Evolutionary conservation across 352 stramenopile genomes (phyloP).

Genomic region (Pseudoperonospora humuli): DNA sequence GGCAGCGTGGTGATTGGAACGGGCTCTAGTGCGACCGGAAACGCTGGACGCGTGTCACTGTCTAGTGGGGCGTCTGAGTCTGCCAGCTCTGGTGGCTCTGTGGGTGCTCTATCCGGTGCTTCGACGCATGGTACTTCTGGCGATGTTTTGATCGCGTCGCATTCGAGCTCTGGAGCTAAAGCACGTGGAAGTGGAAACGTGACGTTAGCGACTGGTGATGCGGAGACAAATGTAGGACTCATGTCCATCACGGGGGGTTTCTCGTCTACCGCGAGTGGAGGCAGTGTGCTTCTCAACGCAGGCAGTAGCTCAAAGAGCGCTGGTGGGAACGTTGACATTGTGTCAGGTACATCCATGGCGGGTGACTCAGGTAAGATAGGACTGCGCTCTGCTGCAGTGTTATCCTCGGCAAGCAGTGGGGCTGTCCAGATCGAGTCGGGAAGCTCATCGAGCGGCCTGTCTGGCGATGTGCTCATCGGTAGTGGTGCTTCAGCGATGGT

Average conservation of each 20-base stretch:
- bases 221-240: conserved; percentile 14
- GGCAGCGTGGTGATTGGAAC: conserved; percentile 9
- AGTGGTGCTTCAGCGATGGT: conserved; percentile 12
- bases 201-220: conserved; percentile 14
- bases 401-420: conserved; percentile 12
- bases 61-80: conserved; percentile 7
- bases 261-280: conserved; percentile 12
- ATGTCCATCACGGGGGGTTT: conserved; percentile 15
- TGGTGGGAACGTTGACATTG: conserved; percentile 16
- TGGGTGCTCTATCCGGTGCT: conserved; percentile 8
- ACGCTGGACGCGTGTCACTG: conserved; percentile 14
- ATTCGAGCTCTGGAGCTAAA: conserved; percentile 6
- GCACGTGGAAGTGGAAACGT: conserved; percentile 15
- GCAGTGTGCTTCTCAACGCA: conserved; percentile 8
- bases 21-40: conserved; percentile 10
- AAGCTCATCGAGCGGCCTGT: conserved; percentile 6
- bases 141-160: conserved; percentile 10
- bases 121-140: conserved; percentile 7
- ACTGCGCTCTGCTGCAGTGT: conserved; percentile 13
- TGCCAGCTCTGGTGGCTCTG: conserved; percentile 10
- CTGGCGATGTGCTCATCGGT: conserved; percentile 9
- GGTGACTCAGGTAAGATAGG: conserved; percentile 10
- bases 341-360: conserved; percentile 12
- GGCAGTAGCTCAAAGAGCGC: conserved; percentile 8
- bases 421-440: conserved; percentile 11